Evolutionary conservation across 768 basidiomycete species (phyloP), one percentile per base, ranked within the genome.

Genomic region (Hericium erinaceus): DNA sequence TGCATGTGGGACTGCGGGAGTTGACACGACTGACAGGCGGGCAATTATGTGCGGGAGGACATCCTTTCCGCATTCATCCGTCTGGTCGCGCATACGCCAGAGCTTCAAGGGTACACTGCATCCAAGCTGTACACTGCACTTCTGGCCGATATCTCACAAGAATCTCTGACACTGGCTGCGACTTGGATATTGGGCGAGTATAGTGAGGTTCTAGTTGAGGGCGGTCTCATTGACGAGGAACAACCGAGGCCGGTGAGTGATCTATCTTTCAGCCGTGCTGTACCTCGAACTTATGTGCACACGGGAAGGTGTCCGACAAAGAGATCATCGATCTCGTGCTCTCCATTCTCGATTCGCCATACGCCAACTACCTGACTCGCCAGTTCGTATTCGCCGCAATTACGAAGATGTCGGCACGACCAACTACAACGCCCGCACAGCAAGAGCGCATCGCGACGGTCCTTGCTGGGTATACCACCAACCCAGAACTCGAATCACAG

Each of bases 131-230:
- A 92, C 68, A 77, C 84, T 3, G 89, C 95, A 5, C 81, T 99
- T 20, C 87, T 84, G 58, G 79, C 81, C 0, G 97, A 99, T 69
- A 87, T 98, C 26, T 98, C 97, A 3, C 97, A 98, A 67, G 97
- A 99, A 65, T 93, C 93, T 7, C 75, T 99, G 37, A 97, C 97
- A 0, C 75, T 99, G 13, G 87, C 91, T 4, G 87, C 92, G 1
- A 88, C 95, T 3, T 99, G 97, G 97, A 77, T 98, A 41, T 84
- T 98, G 55, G 97, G 97, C 48, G 97, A 99, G 72, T 98, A 95
- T 67, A 91, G 92, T 53, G 97, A 98, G 65, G 73, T 92, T 48
- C 70, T 99, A 15, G 70, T 99, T 1, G 88, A 95, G 63, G 84
- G 84, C n/a, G 92, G 92, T 3, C 75, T 92, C 15, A 82, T 90